A percentile compares a stretch with the other conserved stretches of the same genome.
Conservation (phyloP, 352 stramenopile species). For the Plasmopara viticola region DNA sequence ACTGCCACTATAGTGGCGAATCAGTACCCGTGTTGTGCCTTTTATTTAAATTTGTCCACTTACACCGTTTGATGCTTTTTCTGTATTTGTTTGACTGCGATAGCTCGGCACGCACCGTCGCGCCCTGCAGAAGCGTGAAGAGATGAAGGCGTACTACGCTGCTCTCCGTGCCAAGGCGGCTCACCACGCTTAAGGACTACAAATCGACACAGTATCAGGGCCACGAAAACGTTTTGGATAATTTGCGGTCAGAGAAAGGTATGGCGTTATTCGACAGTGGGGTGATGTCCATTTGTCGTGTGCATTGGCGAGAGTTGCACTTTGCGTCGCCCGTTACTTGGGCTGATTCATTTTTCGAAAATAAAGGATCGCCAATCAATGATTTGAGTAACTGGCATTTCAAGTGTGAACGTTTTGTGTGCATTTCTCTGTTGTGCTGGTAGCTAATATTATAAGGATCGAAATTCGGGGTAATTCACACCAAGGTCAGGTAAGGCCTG, state of each 20-base stretch:
- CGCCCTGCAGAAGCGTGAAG: conserved; percentile 96
- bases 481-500: neutral
- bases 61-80: neutral
- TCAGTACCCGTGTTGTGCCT: neutral
- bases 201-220: conserved; percentile 42
- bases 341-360: conserved; percentile 68
- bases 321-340: conserved; percentile 15
- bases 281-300: conserved; percentile 24
- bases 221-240: conserved; percentile 28
- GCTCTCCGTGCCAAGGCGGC: conserved; percentile 94
- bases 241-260: conserved; percentile 21
- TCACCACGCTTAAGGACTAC: conserved; percentile 47
- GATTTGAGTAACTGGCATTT: conserved; percentile 24
- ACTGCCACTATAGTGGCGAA: neutral
- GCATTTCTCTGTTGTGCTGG: neutral
- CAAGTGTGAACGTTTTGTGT: neutral
- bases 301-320: conserved; percentile 15
- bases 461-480: neutral
- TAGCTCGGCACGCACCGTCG: conserved; percentile 97
- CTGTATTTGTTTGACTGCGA: conserved; percentile 1
- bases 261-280: conserved; percentile 19
- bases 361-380: conserved; percentile 71
- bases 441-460: neutral
- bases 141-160: conserved; percentile 98
- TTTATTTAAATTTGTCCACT: neutral